Percentiles rank a stretch among this genome's conserved stretches.
phyloP scores from a whole-genome alignment of 2,329 filamentous ascomycete species.

The Paracorniculantispora psalliotae region DNA sequence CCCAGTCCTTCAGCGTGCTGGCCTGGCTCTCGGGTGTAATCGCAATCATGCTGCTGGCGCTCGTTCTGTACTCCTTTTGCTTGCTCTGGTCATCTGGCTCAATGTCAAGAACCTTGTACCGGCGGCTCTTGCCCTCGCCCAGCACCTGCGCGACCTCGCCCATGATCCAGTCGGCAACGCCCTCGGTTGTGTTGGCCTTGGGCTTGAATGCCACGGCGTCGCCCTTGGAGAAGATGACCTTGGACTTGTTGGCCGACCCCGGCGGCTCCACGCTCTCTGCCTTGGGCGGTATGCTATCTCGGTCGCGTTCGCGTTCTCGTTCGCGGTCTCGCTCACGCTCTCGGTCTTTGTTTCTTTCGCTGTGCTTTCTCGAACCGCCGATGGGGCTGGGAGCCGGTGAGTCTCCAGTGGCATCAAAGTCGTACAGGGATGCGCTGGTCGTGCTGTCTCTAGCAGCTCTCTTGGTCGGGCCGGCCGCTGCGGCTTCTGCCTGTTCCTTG shows the following conservation, averaged over 20 bases:
- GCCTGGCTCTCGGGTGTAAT: constrained; percentile 55
- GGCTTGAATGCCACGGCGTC: constrained; percentile 64
- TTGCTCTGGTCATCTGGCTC: constrained; percentile 67
- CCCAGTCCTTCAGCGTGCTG: constrained; percentile 53
- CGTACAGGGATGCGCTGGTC: constrained; percentile 33
- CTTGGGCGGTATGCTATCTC: constrained; percentile 52
- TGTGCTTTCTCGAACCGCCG: constrained; percentile 20
- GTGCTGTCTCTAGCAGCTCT: constrained; percentile 20
- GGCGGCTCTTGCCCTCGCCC: constrained; percentile 70
- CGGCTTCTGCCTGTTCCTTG: constrained; percentile 36
- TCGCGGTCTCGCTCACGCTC: constrained; percentile 24
- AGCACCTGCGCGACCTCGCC: constrained; percentile 71
- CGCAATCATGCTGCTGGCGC: constrained; percentile 69
- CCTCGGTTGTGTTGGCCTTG: constrained; percentile 43
- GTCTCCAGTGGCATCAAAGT: constrained; percentile 41
- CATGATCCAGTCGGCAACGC: constrained; percentile 61
- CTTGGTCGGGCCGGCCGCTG: constrained; percentile 27
- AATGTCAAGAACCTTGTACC: constrained; percentile 75
- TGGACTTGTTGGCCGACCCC: constrained; percentile 38
- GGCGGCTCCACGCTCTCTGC: constrained; percentile 54
- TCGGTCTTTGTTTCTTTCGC: constrained; percentile 31
- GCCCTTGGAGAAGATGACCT: constrained; percentile 55
- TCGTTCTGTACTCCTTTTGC: constrained; percentile 64
- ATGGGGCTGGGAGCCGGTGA: constrained; percentile 42
- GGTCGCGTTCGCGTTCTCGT: constrained; percentile 37